These are phyloP conservation scores for Umbelopsis sp. DNA, from an alignment of 192 early-diverging fungal genomes.

Conservation along the genomic window DNA sequence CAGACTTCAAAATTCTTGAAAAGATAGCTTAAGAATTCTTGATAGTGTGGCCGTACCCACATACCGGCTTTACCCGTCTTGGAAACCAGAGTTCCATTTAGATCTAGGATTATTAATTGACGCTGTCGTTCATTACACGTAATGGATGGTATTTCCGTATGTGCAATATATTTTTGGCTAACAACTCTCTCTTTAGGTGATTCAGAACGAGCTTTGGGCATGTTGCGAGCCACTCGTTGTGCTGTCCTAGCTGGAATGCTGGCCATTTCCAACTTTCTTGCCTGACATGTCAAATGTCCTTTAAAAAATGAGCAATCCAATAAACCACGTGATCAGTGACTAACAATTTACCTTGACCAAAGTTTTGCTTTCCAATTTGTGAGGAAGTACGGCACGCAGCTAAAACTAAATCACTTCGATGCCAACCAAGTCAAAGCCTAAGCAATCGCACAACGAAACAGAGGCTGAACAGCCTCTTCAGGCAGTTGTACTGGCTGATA, in stretches of 20 bases:
- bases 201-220: too few relatives aligned
- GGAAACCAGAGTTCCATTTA: conserved; percentile 70
- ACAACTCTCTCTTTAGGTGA: neutral
- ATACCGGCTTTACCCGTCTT: conserved; percentile 36
- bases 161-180: neutral
- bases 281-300: too few relatives aligned
- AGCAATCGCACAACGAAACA: conserved; percentile 31
- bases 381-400: too few relatives aligned
- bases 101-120: conserved; percentile 66
- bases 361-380: too few relatives aligned
- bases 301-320: too few relatives aligned
- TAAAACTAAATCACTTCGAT: too few relatives aligned
- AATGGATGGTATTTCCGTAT: neutral
- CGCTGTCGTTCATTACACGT: neutral
- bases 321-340: too few relatives aligned
- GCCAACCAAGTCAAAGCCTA: conserved; percentile 22
- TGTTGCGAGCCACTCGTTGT: too few relatives aligned
- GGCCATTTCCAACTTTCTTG: too few relatives aligned
- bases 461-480: conserved; percentile 73
- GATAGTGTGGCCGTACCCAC: conserved; percentile 52
- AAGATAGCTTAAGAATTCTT: conserved; percentile 57
- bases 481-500: conserved; percentile 93
- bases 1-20: conserved; percentile 65
- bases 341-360: too few relatives aligned
- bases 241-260: too few relatives aligned